phyloP scores from a whole-genome alignment of 148 eudicot genomes.

The Fagopyrum esculentum region DNA sequence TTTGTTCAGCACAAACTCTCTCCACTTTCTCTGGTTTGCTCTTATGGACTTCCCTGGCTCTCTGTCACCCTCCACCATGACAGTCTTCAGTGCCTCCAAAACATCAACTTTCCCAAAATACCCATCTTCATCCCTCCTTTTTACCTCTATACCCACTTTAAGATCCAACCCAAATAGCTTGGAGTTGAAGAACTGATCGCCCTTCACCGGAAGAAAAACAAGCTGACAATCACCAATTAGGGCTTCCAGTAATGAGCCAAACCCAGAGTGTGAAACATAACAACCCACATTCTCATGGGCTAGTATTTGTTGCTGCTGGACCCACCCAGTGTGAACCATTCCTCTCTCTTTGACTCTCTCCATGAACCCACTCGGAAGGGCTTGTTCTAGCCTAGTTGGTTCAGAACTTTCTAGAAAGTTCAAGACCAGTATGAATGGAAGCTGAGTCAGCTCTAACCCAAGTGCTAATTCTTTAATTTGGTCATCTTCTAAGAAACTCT shows the following conservation, averaged over 20 bases:
- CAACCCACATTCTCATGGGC: conserved; percentile 46
- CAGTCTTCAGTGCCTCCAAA: conserved; percentile 25
- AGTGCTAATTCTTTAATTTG: conserved; percentile 40
- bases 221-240: conserved; percentile 47
- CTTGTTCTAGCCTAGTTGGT: conserved; percentile 18
- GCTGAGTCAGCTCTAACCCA: conserved; percentile 38
- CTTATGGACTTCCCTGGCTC: conserved; percentile 26
- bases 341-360: conserved; percentile 37
- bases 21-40: conserved; percentile 35
- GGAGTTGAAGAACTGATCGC: conserved; percentile 43
- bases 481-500: conserved; percentile 31
- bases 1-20: conserved; percentile 25
- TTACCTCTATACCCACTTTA: conserved; percentile 43
- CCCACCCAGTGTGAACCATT: conserved; percentile 42
- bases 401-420: conserved; percentile 24
- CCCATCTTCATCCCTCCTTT: conserved; percentile 53
- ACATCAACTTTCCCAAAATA: conserved; percentile 39
- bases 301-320: conserved; percentile 44
- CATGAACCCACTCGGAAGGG: conserved; percentile 34
- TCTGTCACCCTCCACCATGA: conserved; percentile 24
- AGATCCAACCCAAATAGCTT: conserved; percentile 32
- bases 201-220: conserved; percentile 37
- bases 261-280: conserved; percentile 39
- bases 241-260: conserved; percentile 41
- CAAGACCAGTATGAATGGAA: conserved; percentile 45